Base-by-base conservation (phyloP, 495 filamentous ascomycete genomes). In the Aspergillus indologenus region DNA sequence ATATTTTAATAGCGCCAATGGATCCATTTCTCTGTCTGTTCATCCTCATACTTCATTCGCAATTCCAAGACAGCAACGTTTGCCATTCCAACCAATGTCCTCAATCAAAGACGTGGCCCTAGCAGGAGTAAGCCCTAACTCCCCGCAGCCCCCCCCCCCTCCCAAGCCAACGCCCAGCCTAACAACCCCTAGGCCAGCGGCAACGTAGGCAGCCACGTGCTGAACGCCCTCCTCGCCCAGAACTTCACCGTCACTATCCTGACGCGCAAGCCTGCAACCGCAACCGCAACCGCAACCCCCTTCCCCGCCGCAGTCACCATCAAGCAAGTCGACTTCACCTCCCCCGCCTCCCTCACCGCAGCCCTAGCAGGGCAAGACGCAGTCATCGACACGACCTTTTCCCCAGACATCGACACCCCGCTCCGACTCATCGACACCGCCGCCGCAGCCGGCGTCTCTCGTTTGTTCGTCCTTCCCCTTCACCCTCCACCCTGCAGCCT, bases 341-440 rank as follows among this genome's bases (percentile, higher is more conserved):
- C 65, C 19, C 29, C 57, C n/a, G 54, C 60, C n/a, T 60, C 59
- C 8, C 24, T 67, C n/a, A 56, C 59, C 53, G 57, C 65, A 44
- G 62, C 65, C 15, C 11, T 67, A 1, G 51, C 18, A 3, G 61
- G 57, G 15, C 62, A 67, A 22, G 62, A 67, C 34, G 65, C 65
- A 31, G 65, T 67, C 2, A 65, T 67, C 21, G 65, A 67, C 53
- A 58, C 53, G 24, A 67, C 62, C 46, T 67, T 53, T 29, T 57
- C 61, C 20, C 53, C 48, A 3, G 65, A 64, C 11, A 14, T 34
- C 43, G 65, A 65, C 5, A 64, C 62, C 26, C 52, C 65, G 12
- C 48, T 67, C 12, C 49, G 60, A 21, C 61, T 73, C 11, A 67
- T 72, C 31, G 58, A 62, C 11, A 64, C 63, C 20, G 65, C 68